These are phyloP conservation scores for Hyparrhenia diplandra DNA, from an alignment of 176 grass and related monocot species.

Conservation along the genomic window DNA sequence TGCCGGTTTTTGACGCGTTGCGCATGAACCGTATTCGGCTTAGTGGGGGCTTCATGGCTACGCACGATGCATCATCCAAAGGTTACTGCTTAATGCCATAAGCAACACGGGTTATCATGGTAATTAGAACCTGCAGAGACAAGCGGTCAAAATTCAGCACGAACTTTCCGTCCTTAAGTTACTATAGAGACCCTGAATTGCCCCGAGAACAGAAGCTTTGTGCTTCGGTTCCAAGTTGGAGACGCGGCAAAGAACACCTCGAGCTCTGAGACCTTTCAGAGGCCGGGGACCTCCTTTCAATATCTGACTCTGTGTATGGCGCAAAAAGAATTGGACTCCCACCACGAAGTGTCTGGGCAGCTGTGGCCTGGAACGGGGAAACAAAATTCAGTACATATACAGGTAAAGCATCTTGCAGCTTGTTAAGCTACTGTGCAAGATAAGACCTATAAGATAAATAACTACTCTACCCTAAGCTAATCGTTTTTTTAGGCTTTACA, in stretches of 20 bases:
- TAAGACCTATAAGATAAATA: background rate
- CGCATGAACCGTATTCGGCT: background rate
- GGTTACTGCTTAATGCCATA: conserved; percentile 17
- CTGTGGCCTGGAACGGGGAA: conserved; percentile 8
- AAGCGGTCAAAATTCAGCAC: conserved; percentile 33
- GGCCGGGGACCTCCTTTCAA: conserved; percentile 17
- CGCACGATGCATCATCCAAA: background rate
- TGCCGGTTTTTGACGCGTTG: background rate
- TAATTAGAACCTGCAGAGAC: conserved; percentile 6
- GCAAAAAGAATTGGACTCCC: conserved; percentile 15
- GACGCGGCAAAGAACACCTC: conserved; percentile 53
- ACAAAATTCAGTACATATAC: conserved; percentile 3
- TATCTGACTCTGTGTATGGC: background rate
- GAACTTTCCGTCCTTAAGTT: conserved; percentile 37
- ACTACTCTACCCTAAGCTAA: conserved; percentile 16
- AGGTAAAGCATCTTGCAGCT: conserved; percentile 32
- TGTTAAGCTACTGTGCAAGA: conserved; percentile 31
- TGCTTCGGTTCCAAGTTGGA: conserved; percentile 40
- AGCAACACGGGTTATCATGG: conserved; percentile 34
- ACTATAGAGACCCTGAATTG: conserved; percentile 31
- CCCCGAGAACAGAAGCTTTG: conserved; percentile 35
- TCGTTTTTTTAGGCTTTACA: conserved; percentile 35
- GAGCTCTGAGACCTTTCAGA: conserved; percentile 48
- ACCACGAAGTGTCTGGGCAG: conserved; percentile 36
- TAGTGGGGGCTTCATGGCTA: background rate